Conservation (phyloP, 805 yeast genomes). For the Metschnikowia baotianmanensis region DNA sequence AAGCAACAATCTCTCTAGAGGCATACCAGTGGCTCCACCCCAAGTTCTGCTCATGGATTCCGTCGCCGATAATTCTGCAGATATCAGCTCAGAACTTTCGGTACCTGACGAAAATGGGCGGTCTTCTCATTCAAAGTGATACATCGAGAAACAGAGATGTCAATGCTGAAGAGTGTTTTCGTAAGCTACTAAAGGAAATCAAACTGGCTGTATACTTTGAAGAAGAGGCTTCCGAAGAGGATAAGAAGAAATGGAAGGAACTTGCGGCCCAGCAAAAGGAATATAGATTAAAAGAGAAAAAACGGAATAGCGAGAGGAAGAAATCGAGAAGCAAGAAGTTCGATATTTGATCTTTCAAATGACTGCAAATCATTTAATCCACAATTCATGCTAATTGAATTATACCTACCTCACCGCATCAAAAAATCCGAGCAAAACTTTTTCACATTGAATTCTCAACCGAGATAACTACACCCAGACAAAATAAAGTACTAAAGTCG, state of each 20-base stretch:
- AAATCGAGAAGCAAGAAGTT: conserved; percentile 34
- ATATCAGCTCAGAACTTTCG: conserved; percentile 40
- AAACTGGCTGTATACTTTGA: conserved; percentile 46
- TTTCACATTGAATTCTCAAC: too few species aligned
- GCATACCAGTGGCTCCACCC: conserved; percentile 44
- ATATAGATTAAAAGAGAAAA: conserved; percentile 33
- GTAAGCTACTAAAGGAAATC: conserved; percentile 56
- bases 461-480: too few species aligned
- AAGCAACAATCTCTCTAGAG: conserved; percentile 57
- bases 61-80: conserved; percentile 46
- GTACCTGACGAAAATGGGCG: conserved; percentile 54
- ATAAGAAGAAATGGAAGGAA: conserved; percentile 50
- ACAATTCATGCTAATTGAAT: too few species aligned
- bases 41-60: conserved; percentile 53
- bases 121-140: conserved; percentile 61
- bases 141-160: conserved; percentile 53
- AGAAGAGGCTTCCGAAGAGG: conserved; percentile 46
- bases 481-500: too few species aligned
- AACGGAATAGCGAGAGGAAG: conserved; percentile 39
- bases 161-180: conserved; percentile 57
- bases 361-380: too few species aligned
- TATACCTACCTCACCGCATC: too few species aligned
- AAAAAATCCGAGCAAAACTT: too few species aligned
- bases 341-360: conserved; percentile 19
- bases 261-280: conserved; percentile 32